These are phyloP conservation scores for Yamadazyma mexicana DNA, from an alignment of 1,139 yeast species.

Conservation along the genomic window DNA sequence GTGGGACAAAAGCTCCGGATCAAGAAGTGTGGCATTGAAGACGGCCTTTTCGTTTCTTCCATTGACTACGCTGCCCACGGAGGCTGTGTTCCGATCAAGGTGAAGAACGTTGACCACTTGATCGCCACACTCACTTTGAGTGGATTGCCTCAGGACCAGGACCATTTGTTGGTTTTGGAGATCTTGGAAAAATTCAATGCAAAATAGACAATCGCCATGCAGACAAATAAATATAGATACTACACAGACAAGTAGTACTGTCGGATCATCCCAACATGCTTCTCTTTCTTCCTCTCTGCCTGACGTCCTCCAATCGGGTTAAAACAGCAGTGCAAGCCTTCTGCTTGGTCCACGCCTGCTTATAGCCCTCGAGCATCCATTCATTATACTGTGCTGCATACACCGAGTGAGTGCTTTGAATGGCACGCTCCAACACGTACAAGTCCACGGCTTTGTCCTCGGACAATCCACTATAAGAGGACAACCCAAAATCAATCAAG, in stretches of 20 bases:
- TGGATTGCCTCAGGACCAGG: conserved; percentile 53
- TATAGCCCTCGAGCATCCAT: conserved; percentile 79
- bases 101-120: conserved; percentile 43
- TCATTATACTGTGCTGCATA: conserved; percentile 61
- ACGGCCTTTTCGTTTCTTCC: conserved; percentile 42
- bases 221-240: too few species aligned
- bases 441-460: conserved; percentile 97
- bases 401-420: conserved; percentile 84
- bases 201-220: too few species aligned
- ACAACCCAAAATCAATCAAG: conserved; percentile 89
- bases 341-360: conserved; percentile 29
- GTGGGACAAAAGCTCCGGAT: conserved; percentile 48
- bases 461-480: conserved; percentile 70
- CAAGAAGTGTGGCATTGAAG: conserved; percentile 31
- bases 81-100: conserved; percentile 59
- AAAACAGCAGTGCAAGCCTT: conserved; percentile 48
- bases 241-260: background rate
- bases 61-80: conserved; percentile 61
- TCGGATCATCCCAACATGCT: conserved; percentile 71
- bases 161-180: conserved; percentile 41
- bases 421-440: conserved; percentile 91
- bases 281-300: conserved; percentile 91
- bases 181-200: conserved; percentile 13
- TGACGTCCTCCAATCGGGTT: conserved; percentile 73
- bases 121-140: conserved; percentile 60